Percentiles rank a stretch among this genome's conserved stretches.
Evolutionary conservation across 129 eudicot species (phyloP).

Genomic region (Escallonia rubra): DNA sequence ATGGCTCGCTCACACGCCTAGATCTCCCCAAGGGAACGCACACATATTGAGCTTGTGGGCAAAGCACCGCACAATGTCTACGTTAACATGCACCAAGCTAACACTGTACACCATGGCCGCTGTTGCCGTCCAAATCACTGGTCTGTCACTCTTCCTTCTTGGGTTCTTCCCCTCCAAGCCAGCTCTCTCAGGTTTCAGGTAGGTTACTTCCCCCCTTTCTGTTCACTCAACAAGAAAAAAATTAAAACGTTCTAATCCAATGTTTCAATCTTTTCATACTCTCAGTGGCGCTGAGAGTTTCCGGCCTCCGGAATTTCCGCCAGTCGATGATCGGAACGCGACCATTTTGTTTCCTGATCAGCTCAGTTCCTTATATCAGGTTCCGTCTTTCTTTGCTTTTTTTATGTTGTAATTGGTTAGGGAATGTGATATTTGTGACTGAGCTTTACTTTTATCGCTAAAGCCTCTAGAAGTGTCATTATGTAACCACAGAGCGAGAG

Average conservation of each 20-base stretch:
- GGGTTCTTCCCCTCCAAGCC: slow-evolving; percentile 95
- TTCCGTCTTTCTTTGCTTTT: slow-evolving; percentile 8
- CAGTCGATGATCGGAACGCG: slow-evolving; percentile 28
- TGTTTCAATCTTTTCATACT: background rate
- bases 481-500: too few species aligned
- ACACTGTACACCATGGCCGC: slow-evolving; percentile 49
- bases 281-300: slow-evolving; percentile 79
- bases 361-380: slow-evolving; percentile 67
- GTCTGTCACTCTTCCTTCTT: slow-evolving; percentile 70
- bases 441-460: too few species aligned
- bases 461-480: too few species aligned
- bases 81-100: slow-evolving; percentile 49
- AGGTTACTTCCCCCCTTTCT: background rate
- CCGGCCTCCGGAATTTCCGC: slow-evolving; percentile 38
- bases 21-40: background rate
- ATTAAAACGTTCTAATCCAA: background rate
- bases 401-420: too few species aligned
- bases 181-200: slow-evolving; percentile 81
- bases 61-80: slow-evolving; percentile 10
- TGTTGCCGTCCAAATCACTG: slow-evolving; percentile 44
- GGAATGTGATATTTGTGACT: too few species aligned
- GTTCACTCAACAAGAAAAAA: background rate
- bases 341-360: slow-evolving; percentile 43
- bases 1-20: too few species aligned
- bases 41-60: background rate